These are phyloP conservation scores for Podila epicladia DNA, from an alignment of 192 early-diverging fungal species.

Conservation along the genomic window DNA sequence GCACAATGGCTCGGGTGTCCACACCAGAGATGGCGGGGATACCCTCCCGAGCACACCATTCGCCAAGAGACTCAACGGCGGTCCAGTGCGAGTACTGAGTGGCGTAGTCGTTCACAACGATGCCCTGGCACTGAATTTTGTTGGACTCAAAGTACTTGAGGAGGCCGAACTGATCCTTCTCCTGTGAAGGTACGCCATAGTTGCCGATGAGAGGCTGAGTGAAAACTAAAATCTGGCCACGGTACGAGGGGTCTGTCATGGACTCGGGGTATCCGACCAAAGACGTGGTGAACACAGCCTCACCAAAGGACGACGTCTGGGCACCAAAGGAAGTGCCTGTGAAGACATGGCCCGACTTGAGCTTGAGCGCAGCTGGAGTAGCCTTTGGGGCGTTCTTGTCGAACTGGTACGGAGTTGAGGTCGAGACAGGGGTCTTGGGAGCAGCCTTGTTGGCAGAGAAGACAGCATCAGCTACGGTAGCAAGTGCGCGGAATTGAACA, in stretches of 20 bases:
- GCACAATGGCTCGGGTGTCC: conserved; percentile 92
- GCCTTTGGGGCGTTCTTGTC: conserved; percentile 52
- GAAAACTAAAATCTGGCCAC: conserved; percentile 94
- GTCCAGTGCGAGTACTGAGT: conserved; percentile 94
- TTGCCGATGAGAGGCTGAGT: conserved; percentile 98
- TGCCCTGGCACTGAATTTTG: conserved; percentile 85
- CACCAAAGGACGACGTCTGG: conserved; percentile 74
- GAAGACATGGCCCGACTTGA: conserved; percentile 86
- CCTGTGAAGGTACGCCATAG: conserved; percentile 88
- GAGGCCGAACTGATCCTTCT: conserved; percentile 83
- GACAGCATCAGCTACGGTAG: conserved; percentile 66
- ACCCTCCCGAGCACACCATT: conserved; percentile 88
- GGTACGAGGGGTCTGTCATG: conserved; percentile 98
- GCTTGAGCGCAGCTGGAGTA: conserved; percentile 73
- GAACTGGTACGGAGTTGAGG: conserved; percentile 39
- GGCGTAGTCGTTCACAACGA: conserved; percentile 94
- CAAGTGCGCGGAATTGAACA: conserved; percentile 41
- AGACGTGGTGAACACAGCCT: conserved; percentile 95
- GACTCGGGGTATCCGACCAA: conserved; percentile 97
- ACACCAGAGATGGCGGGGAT: conserved; percentile 91
- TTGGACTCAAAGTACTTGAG: conserved; percentile 89
- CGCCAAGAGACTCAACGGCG: conserved; percentile 86
- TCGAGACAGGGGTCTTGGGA: conserved; percentile 28
- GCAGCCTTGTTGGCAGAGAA: conserved; percentile 53
- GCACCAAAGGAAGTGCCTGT: conserved; percentile 91